Percentiles rank a stretch among this genome's conserved stretches.
phyloP scores from a whole-genome alignment of 768 basidiomycete species.

The Cyclocybe cylindracea region DNA sequence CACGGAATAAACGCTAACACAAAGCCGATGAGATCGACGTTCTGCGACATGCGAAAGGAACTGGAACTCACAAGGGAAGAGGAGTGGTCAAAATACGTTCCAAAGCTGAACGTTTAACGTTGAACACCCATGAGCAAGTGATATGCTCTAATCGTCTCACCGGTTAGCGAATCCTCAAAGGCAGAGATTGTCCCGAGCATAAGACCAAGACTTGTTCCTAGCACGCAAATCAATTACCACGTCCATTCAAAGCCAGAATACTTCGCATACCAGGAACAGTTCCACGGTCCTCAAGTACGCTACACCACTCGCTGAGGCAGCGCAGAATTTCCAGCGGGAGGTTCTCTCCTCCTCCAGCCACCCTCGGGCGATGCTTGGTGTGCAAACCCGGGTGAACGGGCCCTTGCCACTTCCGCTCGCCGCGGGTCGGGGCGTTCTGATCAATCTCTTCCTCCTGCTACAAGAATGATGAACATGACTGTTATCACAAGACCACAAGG shows the following conservation, averaged over 20 bases:
- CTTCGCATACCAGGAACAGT: conserved; percentile 51
- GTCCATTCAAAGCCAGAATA: background rate
- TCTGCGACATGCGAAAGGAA: conserved; percentile 8
- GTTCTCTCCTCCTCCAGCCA: conserved; percentile 51
- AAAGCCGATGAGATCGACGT: background rate
- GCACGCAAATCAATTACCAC: background rate
- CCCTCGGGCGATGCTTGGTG: conserved; percentile 34
- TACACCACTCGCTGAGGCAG: conserved; percentile 59
- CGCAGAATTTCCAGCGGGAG: conserved; percentile 57
- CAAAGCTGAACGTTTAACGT: conserved; percentile 35
- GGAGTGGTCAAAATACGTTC: conserved; percentile 67
- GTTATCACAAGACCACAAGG: background rate
- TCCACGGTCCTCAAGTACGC: conserved; percentile 57
- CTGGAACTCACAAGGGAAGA: conserved; percentile 59
- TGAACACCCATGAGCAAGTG: background rate
- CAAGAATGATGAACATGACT: no score
- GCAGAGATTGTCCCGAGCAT: conserved; percentile 50
- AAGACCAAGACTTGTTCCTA: conserved; percentile 50
- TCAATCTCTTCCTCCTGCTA: conserved; percentile 9
- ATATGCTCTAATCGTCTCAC: conserved; percentile 28
- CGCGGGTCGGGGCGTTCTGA: conserved; percentile 10
- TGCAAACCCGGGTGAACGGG: conserved; percentile 33
- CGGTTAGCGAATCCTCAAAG: conserved; percentile 54
- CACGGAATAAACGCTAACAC: conserved; percentile 56
- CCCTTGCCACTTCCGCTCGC: conserved; percentile 34